A percentile compares a stretch with the other conserved stretches of the same genome.
phyloP scores from a whole-genome alignment of 1,284 basidiomycete genomes.

The Marasmius tenuissimus region DNA sequence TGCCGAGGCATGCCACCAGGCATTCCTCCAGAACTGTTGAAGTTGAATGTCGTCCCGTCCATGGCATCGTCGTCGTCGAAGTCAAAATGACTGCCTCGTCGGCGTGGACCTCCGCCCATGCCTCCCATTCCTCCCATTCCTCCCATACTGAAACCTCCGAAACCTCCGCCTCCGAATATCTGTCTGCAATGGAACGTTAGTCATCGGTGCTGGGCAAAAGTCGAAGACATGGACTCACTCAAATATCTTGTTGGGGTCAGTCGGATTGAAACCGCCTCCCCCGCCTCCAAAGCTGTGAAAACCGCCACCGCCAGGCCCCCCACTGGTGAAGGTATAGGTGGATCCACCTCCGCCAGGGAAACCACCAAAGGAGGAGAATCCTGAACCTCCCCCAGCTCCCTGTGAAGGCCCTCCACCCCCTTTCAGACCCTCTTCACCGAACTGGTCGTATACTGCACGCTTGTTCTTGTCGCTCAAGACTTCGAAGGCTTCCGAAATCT shows the following conservation, averaged over 20 bases:
- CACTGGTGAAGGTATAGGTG: slow-evolving; percentile 62
- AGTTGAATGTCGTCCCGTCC: slow-evolving; percentile 36
- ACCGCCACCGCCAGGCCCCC: slow-evolving; percentile 46
- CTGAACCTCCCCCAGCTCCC: slow-evolving; percentile 47
- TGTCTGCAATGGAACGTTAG: slow-evolving; percentile 43
- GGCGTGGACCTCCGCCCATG: slow-evolving; percentile 37
- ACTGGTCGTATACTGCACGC: slow-evolving; percentile 90
- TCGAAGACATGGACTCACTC: slow-evolving; percentile 55
- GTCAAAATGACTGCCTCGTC: slow-evolving; percentile 36
- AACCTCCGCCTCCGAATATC: slow-evolving; percentile 52
- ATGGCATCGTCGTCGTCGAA: slow-evolving; percentile 48
- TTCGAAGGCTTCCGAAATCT: slow-evolving; percentile 97
- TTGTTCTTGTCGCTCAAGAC: slow-evolving; percentile 95
- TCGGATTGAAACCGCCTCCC: slow-evolving; percentile 62
- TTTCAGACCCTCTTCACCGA: slow-evolving; percentile 96
- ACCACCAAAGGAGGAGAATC: slow-evolving; percentile 17
- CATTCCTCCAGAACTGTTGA: slow-evolving; percentile 39
- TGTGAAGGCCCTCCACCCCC: slow-evolving; percentile 53
- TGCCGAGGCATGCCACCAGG: slow-evolving; percentile 28
- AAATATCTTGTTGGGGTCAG: slow-evolving; percentile 91
- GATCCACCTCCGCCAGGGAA: slow-evolving; percentile 40
- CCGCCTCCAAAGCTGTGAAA: slow-evolving; percentile 28
- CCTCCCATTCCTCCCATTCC: slow-evolving; percentile 46
- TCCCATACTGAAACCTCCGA: slow-evolving; percentile 28
- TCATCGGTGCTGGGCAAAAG: slow-evolving; percentile 17